Conservation (phyloP, 495 filamentous ascomycete genomes). For the Hypoxylon cercidicola region DNA sequence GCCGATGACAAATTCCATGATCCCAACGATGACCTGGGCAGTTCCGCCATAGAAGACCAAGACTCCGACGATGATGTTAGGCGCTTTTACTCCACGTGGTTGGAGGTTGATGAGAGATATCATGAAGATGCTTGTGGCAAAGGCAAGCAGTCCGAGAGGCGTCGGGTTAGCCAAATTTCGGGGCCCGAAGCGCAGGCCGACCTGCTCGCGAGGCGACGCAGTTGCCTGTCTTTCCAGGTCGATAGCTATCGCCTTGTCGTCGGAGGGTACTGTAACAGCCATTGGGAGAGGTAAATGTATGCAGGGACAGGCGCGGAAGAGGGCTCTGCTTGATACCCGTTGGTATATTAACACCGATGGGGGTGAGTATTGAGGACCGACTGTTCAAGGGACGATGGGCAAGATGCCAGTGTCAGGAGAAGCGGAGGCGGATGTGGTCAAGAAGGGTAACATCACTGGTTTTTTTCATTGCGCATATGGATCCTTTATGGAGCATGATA, state of each 20-base stretch:
- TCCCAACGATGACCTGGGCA: constrained; percentile 49
- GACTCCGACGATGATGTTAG: constrained; percentile 48
- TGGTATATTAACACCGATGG: background rate
- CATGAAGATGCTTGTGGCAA: constrained; percentile 50
- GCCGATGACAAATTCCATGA: constrained; percentile 49
- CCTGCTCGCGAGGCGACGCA: constrained; percentile 19
- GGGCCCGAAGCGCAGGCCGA: constrained; percentile 12
- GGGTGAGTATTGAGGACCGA: background rate
- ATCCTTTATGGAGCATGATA: background rate
- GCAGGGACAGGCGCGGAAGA: background rate
- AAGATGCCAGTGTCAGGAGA: constrained; percentile 14
- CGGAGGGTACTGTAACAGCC: constrained; percentile 9
- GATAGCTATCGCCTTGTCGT: constrained; percentile 13
- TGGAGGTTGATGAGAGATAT: constrained; percentile 48
- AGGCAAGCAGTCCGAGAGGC: constrained; percentile 47
- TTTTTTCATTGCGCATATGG: constrained; percentile 1
- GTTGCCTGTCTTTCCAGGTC: constrained; percentile 31
- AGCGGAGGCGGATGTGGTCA: background rate
- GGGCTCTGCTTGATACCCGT: background rate
- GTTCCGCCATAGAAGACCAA: constrained; percentile 55
- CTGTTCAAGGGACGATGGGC: background rate
- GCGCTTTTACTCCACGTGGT: constrained; percentile 48
- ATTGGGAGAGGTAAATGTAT: background rate
- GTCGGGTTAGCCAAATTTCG: constrained; percentile 32
- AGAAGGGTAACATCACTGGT: constrained; percentile 4